Percentiles rank a stretch among this genome's conserved stretches.
Conservation (phyloP, 306 rosid genomes). For the Vigna reflexopilosa region DNA sequence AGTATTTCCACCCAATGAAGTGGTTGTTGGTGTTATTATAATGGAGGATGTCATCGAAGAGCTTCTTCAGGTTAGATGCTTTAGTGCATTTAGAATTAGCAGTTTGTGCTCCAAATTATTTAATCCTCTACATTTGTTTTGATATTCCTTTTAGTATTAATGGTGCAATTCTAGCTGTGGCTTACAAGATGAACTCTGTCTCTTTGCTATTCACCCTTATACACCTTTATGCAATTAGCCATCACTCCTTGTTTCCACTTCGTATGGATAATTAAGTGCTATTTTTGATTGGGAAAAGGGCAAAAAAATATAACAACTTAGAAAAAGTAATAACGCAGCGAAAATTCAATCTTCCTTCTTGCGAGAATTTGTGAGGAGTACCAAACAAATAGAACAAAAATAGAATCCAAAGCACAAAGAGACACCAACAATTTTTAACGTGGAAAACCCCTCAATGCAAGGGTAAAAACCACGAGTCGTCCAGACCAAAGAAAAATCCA, state of each 20-base stretch:
- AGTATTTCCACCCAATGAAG: slow-evolving; percentile 69
- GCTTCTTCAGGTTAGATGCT: slow-evolving; percentile 89
- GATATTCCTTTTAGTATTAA: not conserved
- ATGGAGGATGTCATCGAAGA: slow-evolving; percentile 99
- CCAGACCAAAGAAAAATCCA: no score
- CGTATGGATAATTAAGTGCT: slow-evolving; percentile 16
- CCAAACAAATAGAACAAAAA: no score
- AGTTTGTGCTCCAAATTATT: slow-evolving; percentile 26
- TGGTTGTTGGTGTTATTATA: slow-evolving; percentile 91
- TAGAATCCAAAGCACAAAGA: no score
- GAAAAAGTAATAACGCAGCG: no score
- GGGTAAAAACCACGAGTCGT: no score
- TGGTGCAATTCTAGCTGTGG: no score
- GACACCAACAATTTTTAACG: no score
- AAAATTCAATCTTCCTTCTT: no score
- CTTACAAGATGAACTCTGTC: no score
- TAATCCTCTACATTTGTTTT: slow-evolving; percentile 31
- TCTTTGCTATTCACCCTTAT: not conserved
- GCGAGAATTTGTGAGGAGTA: no score
- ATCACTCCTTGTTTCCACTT: slow-evolving; percentile 12
- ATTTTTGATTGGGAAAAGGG: not conserved
- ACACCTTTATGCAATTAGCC: not conserved
- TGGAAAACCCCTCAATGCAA: no score
- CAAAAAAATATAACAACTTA: no score
- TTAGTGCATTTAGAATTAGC: slow-evolving; percentile 6